phyloP scores from a whole-genome alignment of 768 basidiomycete species.

The Psilocybe cubensis region DNA sequence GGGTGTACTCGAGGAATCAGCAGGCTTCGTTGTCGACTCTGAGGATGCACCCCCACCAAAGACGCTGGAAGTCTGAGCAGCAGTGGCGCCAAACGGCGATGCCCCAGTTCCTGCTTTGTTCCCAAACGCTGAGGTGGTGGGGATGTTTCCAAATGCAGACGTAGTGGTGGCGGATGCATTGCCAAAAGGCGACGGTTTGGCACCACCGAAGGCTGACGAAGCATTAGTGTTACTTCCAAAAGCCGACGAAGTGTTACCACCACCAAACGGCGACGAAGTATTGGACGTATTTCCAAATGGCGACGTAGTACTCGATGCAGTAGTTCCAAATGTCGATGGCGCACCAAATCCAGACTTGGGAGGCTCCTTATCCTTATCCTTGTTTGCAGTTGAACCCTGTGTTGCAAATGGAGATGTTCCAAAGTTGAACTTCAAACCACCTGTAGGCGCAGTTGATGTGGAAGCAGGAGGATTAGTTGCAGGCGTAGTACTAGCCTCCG shows the following conservation, averaged over 20 bases:
- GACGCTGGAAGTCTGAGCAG: slow-evolving; percentile 17
- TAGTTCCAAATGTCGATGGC: slow-evolving; percentile 6
- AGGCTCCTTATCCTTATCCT: slow-evolving; percentile 5
- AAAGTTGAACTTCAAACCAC: slow-evolving; percentile 42
- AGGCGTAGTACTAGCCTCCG: slow-evolving; percentile 15
- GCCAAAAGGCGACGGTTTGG: background rate
- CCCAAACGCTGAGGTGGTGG: slow-evolving; percentile 13
- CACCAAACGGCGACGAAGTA: slow-evolving; percentile 7
- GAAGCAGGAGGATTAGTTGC: slow-evolving; percentile 14
- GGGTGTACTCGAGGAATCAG: slow-evolving; percentile 1
- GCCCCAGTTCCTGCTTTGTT: slow-evolving; percentile 2
- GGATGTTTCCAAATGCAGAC: slow-evolving; percentile 15
- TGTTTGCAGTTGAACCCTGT: slow-evolving; percentile 4
- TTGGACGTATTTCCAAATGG: slow-evolving; percentile 25
- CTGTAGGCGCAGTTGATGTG: background rate
- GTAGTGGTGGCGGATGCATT: background rate
- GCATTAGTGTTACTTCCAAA: background rate
- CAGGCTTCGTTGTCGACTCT: slow-evolving; percentile 3
- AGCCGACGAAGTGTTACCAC: background rate
- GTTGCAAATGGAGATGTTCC: slow-evolving; percentile 19
- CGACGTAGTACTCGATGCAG: background rate
- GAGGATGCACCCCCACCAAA: slow-evolving; percentile 8
- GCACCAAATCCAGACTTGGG: slow-evolving; percentile 3
- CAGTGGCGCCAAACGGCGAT: slow-evolving; percentile 24
- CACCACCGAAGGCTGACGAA: background rate